These are phyloP conservation scores for Colletotrichum melonis DNA, from an alignment of 2,329 filamentous ascomycete genomes.

Conservation along the genomic window DNA sequence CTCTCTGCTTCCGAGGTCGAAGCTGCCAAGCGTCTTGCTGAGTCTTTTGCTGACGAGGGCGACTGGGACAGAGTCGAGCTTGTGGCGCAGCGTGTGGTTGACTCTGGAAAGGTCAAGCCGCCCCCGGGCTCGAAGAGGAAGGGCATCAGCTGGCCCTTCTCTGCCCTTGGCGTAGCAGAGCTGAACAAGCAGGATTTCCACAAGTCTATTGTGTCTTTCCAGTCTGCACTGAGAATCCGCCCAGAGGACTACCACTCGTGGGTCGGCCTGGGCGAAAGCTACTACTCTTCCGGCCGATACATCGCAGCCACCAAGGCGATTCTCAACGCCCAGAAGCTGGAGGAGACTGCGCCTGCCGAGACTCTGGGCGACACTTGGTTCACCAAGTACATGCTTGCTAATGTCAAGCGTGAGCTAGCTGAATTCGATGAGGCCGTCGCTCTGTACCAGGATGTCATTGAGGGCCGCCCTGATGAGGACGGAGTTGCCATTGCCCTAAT, in stretches of 20 bases:
- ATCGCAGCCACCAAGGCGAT: conserved; percentile 96
- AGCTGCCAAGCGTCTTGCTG: conserved; percentile 88
- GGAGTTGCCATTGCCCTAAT: conserved; percentile 89
- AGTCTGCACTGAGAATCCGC: conserved; percentile 85
- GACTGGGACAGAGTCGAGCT: conserved; percentile 98
- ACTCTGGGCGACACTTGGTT: conserved; percentile 83
- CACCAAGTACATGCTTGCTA: conserved; percentile 95
- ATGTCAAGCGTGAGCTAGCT: conserved; percentile 92
- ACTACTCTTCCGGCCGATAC: conserved; percentile 92
- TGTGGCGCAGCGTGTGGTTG: conserved; percentile 88
- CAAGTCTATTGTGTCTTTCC: conserved; percentile 91
- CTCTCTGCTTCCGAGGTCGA: conserved; percentile 87
- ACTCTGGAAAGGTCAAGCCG: conserved; percentile 92
- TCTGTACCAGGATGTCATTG: conserved; percentile 80
- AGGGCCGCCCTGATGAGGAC: conserved; percentile 77
- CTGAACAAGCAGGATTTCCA: conserved; percentile 93
- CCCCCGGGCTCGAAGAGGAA: conserved; percentile 93
- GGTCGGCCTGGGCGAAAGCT: conserved; percentile 97
- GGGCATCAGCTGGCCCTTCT: conserved; percentile 95
- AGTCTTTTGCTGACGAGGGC: conserved; percentile 85
- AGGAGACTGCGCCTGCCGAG: conserved; percentile 59
- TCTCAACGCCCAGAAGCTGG: conserved; percentile 82
- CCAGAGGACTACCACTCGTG: conserved; percentile 94
- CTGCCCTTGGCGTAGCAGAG: conserved; percentile 92
- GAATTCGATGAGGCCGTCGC: conserved; percentile 85